Percentiles rank a stretch among this genome's conserved stretches.
These are phyloP conservation scores for Cladophialophora exuberans DNA, from an alignment of 2,329 filamentous ascomycete species.

Conservation along the genomic window DNA sequence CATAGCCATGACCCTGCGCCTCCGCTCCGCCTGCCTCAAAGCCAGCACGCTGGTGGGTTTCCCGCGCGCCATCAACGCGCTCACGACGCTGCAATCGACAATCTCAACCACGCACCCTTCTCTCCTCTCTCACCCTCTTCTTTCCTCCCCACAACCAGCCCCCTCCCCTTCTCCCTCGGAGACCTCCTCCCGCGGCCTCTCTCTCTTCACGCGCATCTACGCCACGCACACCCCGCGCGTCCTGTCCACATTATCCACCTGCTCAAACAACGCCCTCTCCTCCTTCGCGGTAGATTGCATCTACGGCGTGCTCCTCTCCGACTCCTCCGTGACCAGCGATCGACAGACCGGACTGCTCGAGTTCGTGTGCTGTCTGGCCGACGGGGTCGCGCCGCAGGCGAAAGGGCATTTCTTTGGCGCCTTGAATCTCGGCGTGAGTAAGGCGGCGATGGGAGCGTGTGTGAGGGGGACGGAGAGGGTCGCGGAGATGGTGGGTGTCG, in stretches of 20 bases:
- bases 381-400: constrained; percentile 35
- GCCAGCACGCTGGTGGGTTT: constrained; percentile 38
- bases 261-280: constrained; percentile 36
- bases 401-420: constrained; percentile 39
- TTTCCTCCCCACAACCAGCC: constrained; percentile 27
- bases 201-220: constrained; percentile 37
- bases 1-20: constrained; percentile 32
- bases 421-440: constrained; percentile 34
- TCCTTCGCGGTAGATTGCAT: constrained; percentile 36
- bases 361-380: constrained; percentile 38
- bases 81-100: constrained; percentile 33
- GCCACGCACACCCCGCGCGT: constrained; percentile 35
- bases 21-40: constrained; percentile 36
- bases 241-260: constrained; percentile 32
- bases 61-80: constrained; percentile 36
- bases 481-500: constrained; percentile 27
- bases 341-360: constrained; percentile 37
- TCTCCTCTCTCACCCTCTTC: constrained; percentile 20
- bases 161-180: constrained; percentile 14
- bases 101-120: constrained; percentile 27
- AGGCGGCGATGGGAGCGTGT: constrained; percentile 26
- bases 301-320: constrained; percentile 37
- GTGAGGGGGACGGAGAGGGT: constrained; percentile 32
- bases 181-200: constrained; percentile 34
- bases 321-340: constrained; percentile 32